Evolutionary conservation across 73 alveolate species (phyloP).

Genomic region (Paramecium octaurelia): DNA sequence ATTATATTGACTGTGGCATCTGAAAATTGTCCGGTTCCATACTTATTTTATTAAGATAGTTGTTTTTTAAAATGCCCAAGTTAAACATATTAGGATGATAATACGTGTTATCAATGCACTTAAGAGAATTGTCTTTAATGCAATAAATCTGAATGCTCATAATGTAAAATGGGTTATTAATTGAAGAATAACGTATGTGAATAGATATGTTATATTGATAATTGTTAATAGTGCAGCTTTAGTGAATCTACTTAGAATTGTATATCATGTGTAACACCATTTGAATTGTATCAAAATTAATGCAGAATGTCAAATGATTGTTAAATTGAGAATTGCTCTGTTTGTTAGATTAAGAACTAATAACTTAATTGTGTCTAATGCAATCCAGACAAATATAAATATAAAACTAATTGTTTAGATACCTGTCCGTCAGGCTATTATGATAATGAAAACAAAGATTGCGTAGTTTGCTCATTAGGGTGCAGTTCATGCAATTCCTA

Average conservation of each 20-base stretch:
- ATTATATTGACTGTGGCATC: not conserved
- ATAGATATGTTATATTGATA: not conserved
- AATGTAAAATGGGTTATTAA: not conserved
- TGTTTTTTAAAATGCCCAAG: not conserved
- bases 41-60: not conserved
- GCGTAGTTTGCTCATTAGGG: not conserved
- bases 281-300: not conserved
- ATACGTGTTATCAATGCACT: not conserved
- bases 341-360: not conserved
- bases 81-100: not conserved
- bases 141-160: not conserved
- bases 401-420: not conserved
- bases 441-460: not conserved
- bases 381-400: not conserved
- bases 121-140: not conserved
- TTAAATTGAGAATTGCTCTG: not conserved
- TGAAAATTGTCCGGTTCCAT: not conserved
- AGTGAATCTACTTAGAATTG: not conserved
- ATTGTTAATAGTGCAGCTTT: not conserved
- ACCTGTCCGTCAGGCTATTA: slow-evolving; percentile 21
- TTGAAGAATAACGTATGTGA: not conserved
- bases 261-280: not conserved
- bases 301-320: not conserved
- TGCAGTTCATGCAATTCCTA: not conserved
- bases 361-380: not conserved